Conservation (phyloP, 805 yeast genomes). For the Ogataea chonburiensis region DNA sequence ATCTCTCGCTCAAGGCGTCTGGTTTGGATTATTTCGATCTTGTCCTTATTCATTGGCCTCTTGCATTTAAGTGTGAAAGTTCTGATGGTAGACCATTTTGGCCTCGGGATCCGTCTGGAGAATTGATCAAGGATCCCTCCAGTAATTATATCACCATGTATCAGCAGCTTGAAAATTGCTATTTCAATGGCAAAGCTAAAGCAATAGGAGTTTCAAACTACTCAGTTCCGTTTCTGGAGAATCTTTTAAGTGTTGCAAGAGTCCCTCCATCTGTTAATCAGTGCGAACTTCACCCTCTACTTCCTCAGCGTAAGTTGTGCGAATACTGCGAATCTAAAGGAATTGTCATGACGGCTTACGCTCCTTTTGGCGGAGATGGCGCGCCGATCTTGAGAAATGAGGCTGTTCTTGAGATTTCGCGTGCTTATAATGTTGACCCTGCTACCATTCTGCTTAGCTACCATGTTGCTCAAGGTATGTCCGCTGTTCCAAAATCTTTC, state of each 20-base stretch:
- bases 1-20: constrained; percentile 37
- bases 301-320: constrained; percentile 36
- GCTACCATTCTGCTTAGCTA: constrained; percentile 51
- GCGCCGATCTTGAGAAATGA: constrained; percentile 39
- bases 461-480: constrained; percentile 30
- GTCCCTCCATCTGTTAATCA: constrained; percentile 43
- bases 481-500: constrained; percentile 39
- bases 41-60: constrained; percentile 49
- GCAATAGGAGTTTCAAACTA: constrained; percentile 47
- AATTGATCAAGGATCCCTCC: constrained; percentile 17
- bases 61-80: constrained; percentile 30
- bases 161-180: constrained; percentile 71
- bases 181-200: constrained; percentile 43
- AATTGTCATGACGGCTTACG: constrained; percentile 39
- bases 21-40: constrained; percentile 45
- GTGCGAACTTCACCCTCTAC: constrained; percentile 44
- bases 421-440: constrained; percentile 47
- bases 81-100: constrained; percentile 20
- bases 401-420: constrained; percentile 44
- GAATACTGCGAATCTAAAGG: constrained; percentile 33
- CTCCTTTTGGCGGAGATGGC: constrained; percentile 44
- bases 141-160: constrained; percentile 64
- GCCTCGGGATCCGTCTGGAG: constrained; percentile 28
- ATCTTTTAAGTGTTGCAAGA: constrained; percentile 36
- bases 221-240: constrained; percentile 30